A percentile compares a stretch with the other conserved stretches of the same genome.
phyloP scores from a whole-genome alignment of 768 basidiomycete genomes.

The Rhodotorula graminis region DNA sequence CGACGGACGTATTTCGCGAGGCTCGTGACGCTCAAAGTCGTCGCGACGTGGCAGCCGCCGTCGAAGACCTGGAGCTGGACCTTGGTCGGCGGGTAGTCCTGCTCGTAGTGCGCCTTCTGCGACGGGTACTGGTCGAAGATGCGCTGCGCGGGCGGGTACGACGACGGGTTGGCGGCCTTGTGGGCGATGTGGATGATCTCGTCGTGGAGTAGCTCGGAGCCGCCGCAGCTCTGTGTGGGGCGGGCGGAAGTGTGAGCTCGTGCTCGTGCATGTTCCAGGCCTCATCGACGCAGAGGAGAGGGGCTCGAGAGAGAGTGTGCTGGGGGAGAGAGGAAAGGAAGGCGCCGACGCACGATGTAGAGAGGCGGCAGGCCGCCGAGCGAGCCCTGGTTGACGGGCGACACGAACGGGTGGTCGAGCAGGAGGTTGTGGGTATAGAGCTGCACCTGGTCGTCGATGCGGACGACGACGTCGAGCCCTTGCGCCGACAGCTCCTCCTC shows the following conservation, averaged over 20 bases:
- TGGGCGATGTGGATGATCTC: slow-evolving; percentile 85
- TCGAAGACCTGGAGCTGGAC: slow-evolving; percentile 41
- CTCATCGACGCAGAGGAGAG: too few species aligned
- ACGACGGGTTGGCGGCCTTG: slow-evolving; percentile 77
- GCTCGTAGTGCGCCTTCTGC: slow-evolving; percentile 26
- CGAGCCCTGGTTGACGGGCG: slow-evolving; percentile 67
- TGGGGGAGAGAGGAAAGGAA: neutral
- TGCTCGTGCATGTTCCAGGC: too few species aligned
- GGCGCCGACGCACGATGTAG: slow-evolving; percentile 61
- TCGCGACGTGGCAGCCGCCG: slow-evolving; percentile 37
- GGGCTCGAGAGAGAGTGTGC: too few species aligned
- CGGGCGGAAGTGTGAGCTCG: too few species aligned
- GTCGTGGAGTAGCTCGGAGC: slow-evolving; percentile 73
- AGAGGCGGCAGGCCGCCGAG: slow-evolving; percentile 88
- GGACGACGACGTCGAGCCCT: neutral
- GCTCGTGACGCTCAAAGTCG: slow-evolving; percentile 41
- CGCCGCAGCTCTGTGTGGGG: slow-evolving; percentile 26
- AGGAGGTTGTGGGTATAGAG: slow-evolving; percentile 76
- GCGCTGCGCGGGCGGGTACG: slow-evolving; percentile 60
- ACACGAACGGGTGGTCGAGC: slow-evolving; percentile 69
- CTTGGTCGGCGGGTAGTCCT: slow-evolving; percentile 38
- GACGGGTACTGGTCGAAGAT: slow-evolving; percentile 52
- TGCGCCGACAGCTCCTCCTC: slow-evolving; percentile 6
- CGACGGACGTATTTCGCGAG: slow-evolving; percentile 48
- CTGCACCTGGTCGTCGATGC: slow-evolving; percentile 51